These are phyloP conservation scores for Aspergillus costaricaensis DNA, from an alignment of 2,329 filamentous ascomycete species.

Conservation along the genomic window DNA sequence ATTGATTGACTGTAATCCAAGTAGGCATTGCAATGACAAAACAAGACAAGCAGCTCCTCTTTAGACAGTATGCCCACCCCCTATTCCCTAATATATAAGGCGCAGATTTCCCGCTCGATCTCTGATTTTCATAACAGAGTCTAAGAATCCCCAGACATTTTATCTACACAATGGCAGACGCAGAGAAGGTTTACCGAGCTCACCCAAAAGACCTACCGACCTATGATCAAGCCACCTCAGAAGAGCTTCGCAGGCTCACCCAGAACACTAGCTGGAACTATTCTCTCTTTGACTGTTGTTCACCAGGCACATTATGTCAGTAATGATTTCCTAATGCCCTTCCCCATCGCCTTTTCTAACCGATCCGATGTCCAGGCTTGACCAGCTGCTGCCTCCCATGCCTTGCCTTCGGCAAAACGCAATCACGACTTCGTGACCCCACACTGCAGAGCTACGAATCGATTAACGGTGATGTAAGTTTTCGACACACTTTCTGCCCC, in stretches of 20 bases:
- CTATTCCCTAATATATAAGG: too few relatives aligned
- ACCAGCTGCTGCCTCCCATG: constrained; percentile 22
- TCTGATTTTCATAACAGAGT: too few relatives aligned
- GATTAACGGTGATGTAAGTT: constrained; percentile 14
- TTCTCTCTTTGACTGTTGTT: constrained; percentile 20
- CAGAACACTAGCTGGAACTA: constrained; percentile 20
- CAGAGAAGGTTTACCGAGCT: constrained; percentile 14
- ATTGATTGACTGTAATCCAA: too few relatives aligned
- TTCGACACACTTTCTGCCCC: not conserved
- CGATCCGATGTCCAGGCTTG: constrained; percentile 7
- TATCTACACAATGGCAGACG: not conserved
- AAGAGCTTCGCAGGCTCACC: constrained; percentile 1
- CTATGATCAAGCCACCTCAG: constrained; percentile 10
- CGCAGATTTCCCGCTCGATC: too few relatives aligned
- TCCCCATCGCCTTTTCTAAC: not conserved
- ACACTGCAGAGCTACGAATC: constrained; percentile 10
- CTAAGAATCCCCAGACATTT: too few relatives aligned
- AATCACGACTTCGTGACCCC: constrained; percentile 14
- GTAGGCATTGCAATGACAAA: too few relatives aligned
- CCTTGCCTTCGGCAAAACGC: constrained; percentile 22
- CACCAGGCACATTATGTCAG: constrained; percentile 21
- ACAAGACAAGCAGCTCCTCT: too few relatives aligned
- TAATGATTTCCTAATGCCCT: not conserved
- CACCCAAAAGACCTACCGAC: constrained; percentile 7
- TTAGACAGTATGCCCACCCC: too few relatives aligned